A percentile compares a stretch with the other conserved stretches of the same genome.
Conservation (phyloP, 2,329 filamentous ascomycete genomes). For the Ophiostoma sp. region DNA sequence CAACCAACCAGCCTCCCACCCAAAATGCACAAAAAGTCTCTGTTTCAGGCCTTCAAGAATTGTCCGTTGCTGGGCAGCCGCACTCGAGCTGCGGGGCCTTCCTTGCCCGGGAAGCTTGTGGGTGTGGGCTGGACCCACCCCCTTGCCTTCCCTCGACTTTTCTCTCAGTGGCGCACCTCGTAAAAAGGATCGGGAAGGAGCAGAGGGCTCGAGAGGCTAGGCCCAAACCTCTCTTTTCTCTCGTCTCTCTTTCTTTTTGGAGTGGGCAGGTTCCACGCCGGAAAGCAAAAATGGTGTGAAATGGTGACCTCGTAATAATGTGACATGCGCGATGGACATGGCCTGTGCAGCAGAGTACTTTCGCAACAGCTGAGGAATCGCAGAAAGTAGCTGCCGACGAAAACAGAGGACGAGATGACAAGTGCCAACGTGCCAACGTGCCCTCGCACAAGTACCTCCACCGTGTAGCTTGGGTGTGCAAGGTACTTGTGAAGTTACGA, state of each 20-base stretch:
- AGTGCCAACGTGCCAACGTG: not conserved
- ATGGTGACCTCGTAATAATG: constrained; percentile 7
- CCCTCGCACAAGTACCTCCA: not conserved
- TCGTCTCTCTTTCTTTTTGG: too few species aligned
- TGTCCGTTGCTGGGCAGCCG: constrained; percentile 26
- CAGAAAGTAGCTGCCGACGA: not conserved
- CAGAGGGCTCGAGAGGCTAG: not conserved
- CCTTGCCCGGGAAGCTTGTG: not conserved
- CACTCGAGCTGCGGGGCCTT: constrained; percentile 6
- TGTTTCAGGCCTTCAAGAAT: constrained; percentile 8
- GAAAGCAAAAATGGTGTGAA: not conserved
- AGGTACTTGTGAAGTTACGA: not conserved
- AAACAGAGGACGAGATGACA: not conserved
- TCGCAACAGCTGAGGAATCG: constrained; percentile 9
- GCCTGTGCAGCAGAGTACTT: not conserved
- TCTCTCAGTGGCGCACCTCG: constrained; percentile 10
- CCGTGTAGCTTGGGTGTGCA: not conserved
- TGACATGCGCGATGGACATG: not conserved
- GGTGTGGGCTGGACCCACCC: constrained; percentile 4
- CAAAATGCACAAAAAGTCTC: not conserved
- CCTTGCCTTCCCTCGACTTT: constrained; percentile 18
- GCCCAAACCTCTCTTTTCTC: not conserved
- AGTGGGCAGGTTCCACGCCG: constrained; percentile 4
- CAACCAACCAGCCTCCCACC: not conserved
- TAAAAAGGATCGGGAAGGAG: constrained; percentile 15